Evolutionary conservation across 441 rosid species (phyloP).

Genomic region (Capsella rubella): DNA sequence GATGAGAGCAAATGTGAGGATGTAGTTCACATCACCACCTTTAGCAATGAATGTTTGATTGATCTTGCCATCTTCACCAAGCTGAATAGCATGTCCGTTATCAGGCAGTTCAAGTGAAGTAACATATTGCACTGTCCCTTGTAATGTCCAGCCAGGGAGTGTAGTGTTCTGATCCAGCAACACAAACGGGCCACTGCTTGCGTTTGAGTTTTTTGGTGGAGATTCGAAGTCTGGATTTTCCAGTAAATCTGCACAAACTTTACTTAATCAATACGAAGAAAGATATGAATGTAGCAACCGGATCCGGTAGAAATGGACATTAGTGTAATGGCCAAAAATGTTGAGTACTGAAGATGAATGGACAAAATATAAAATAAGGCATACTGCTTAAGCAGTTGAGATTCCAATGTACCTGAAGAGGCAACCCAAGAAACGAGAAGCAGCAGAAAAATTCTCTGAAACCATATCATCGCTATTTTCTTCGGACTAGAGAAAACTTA

Average conservation of each 20-base stretch:
- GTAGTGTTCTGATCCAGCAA: conserved; percentile 51
- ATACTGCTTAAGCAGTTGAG: background rate
- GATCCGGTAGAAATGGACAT: too few species aligned
- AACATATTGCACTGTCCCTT: conserved; percentile 56
- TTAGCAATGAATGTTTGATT: conserved; percentile 60
- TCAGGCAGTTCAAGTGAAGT: conserved; percentile 52
- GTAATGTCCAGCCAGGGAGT: conserved; percentile 63
- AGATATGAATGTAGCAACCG: too few species aligned
- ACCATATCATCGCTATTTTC: conserved; percentile 36
- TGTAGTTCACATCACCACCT: conserved; percentile 46
- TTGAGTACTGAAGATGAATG: background rate
- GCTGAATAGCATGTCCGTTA: conserved; percentile 56
- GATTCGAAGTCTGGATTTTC: conserved; percentile 67
- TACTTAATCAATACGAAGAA: background rate
- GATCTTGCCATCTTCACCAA: conserved; percentile 58
- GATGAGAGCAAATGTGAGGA: conserved; percentile 56
- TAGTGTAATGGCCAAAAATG: background rate
- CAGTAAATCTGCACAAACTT: conserved; percentile 47
- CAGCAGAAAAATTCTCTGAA: conserved; percentile 26
- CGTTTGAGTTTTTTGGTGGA: conserved; percentile 48
- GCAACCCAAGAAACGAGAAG: conserved; percentile 41
- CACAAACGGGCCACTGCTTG: conserved; percentile 24
- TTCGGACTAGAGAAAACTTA: conserved; percentile 13
- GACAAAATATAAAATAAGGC: background rate
- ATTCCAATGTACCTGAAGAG: conserved; percentile 49